These are phyloP conservation scores for Cercospora nicotianae DNA, from an alignment of 2,329 filamentous ascomycete genomes.

Conservation along the genomic window DNA sequence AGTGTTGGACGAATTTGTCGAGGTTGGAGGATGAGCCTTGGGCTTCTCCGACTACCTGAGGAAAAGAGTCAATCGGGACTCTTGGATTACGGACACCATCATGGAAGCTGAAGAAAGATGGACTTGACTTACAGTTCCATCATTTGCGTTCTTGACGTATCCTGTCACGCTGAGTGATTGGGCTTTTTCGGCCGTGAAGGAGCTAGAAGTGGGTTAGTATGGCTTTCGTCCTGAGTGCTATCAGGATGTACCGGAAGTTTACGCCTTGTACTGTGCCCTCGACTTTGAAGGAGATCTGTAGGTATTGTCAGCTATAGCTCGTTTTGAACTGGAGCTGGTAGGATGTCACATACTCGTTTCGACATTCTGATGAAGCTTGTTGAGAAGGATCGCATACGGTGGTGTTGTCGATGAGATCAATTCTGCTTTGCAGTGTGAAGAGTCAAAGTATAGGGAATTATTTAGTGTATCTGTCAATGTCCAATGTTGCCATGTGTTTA, in stretches of 20 bases:
- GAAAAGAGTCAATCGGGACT: no score
- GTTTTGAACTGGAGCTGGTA: background rate
- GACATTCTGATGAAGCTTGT: constrained; percentile 20
- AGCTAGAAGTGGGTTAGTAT: constrained; percentile 27
- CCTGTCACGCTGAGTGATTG: constrained; percentile 48
- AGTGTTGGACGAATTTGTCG: constrained; percentile 68
- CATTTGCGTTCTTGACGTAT: constrained; percentile 48
- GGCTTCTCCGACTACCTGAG: constrained; percentile 77
- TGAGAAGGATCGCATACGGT: constrained; percentile 19
- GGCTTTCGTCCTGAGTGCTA: no score
- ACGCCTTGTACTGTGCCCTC: constrained; percentile 53
- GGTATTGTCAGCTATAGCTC: background rate
- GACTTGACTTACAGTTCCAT: constrained; percentile 43
- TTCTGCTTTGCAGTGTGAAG: background rate
- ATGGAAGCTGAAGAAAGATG: background rate
- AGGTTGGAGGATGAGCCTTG: constrained; percentile 70
- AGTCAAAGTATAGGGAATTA: no score
- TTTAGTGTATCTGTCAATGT: background rate
- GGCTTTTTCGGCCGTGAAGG: constrained; percentile 48
- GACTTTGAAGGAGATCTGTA: constrained; percentile 52
- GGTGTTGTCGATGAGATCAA: background rate
- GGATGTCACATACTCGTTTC: constrained; percentile 17
- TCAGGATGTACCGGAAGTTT: constrained; percentile 48
- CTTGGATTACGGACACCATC: no score
- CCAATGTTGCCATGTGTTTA: background rate